These are phyloP conservation scores for Paralagenidium karlingii DNA, from an alignment of 352 stramenopile species.

Conservation along the genomic window DNA sequence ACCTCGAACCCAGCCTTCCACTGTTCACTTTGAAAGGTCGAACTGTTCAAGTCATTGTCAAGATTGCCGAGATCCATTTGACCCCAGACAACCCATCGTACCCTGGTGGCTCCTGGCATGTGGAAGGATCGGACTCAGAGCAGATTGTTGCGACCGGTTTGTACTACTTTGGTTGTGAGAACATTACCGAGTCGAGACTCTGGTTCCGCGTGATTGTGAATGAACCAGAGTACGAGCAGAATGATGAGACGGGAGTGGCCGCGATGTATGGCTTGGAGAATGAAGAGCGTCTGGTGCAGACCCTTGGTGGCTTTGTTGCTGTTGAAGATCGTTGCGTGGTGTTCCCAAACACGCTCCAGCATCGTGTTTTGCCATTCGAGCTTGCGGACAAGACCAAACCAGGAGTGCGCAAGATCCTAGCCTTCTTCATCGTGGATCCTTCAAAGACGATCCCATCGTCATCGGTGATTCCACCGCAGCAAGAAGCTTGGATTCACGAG, in stretches of 20 bases:
- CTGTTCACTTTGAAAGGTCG: constrained; percentile 3
- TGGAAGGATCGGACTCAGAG: constrained; percentile 15
- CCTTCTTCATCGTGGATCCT: constrained; percentile 25
- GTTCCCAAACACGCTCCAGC: constrained; percentile 18
- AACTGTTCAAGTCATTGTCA: constrained; percentile 20
- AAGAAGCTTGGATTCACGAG: constrained; percentile 4
- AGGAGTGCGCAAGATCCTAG: constrained; percentile 19
- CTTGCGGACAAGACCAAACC: constrained; percentile 8
- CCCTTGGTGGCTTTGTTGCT: constrained; percentile 5
- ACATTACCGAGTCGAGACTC: constrained; percentile 18
- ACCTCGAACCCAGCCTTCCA: too few species aligned
- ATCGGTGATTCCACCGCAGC: constrained; percentile 12
- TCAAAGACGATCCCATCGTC: constrained; percentile 14
- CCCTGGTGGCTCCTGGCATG: constrained; percentile 13
- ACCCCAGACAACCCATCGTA: constrained; percentile 19
- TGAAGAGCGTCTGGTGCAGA: constrained; percentile 5
- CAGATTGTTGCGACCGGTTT: constrained; percentile 17
- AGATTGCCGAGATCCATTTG: constrained; percentile 15
- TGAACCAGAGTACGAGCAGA: constrained; percentile 5
- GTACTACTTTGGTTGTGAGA: constrained; percentile 20
- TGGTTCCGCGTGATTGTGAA: constrained; percentile 11
- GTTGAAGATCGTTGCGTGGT: constrained; percentile 9
- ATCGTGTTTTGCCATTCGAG: constrained; percentile 14
- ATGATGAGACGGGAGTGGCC: constrained; percentile 5
- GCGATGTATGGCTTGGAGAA: constrained; percentile 4